phyloP scores from a whole-genome alignment of 768 basidiomycete genomes.

The Suillus paluster region DNA sequence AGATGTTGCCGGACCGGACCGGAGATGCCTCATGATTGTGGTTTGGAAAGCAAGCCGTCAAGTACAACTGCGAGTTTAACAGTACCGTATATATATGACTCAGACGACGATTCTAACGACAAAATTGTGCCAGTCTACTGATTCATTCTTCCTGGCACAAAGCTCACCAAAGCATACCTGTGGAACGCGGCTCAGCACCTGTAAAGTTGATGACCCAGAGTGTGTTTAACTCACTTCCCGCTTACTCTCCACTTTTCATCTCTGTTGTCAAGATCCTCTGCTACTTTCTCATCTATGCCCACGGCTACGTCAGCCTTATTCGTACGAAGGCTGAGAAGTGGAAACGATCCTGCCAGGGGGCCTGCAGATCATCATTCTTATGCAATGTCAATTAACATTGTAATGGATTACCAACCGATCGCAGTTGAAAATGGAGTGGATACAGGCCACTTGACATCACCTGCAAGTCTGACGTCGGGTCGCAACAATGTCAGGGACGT shows the following conservation, averaged over 20 bases:
- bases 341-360: conserved; percentile 78
- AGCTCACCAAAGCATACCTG: conserved; percentile 38
- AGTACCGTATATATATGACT: neutral
- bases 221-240: conserved; percentile 60
- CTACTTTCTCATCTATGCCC: conserved; percentile 70
- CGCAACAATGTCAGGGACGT: conserved; percentile 2
- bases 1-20: neutral
- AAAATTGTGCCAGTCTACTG: neutral
- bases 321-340: conserved; percentile 84
- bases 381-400: neutral
- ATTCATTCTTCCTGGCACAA: conserved; percentile 20
- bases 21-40: too few species aligned
- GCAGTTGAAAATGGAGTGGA: conserved; percentile 76
- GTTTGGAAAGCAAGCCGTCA: neutral
- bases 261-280: conserved; percentile 65
- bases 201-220: neutral
- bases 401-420: conserved; percentile 52
- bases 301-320: conserved; percentile 96
- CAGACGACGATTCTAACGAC: neutral
- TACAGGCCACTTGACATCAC: conserved; percentile 87
- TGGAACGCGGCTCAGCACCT: conserved; percentile 5
- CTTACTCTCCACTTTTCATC: conserved; percentile 78
- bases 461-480: conserved; percentile 64
- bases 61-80: neutral
- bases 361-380: conserved; percentile 44